These are phyloP conservation scores for Microcera coccophila DNA, from an alignment of 2,329 filamentous ascomycete species.

Conservation along the genomic window DNA sequence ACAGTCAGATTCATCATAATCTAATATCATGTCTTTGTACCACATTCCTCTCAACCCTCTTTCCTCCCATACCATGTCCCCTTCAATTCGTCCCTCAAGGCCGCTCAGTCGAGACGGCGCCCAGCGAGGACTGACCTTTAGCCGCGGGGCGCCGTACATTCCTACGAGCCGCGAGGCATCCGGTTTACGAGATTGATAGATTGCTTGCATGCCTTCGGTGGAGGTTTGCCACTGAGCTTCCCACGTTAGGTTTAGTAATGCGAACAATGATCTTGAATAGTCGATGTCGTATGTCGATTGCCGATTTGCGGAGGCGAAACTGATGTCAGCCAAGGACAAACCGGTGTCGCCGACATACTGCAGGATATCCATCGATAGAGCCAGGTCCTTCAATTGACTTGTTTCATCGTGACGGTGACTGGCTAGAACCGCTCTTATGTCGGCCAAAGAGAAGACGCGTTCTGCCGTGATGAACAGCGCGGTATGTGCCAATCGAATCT, in stretches of 20 bases:
- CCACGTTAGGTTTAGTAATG: not conserved
- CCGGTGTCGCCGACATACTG: not conserved
- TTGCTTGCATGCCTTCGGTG: not conserved
- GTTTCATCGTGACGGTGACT: not conserved
- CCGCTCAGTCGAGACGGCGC: not conserved
- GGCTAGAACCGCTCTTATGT: not conserved
- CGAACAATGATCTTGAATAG: not conserved
- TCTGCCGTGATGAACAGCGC: not conserved
- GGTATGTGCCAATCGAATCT: not conserved
- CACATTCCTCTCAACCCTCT: not conserved
- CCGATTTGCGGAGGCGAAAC: not conserved
- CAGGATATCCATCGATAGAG: not conserved
- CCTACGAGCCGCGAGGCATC: not conserved
- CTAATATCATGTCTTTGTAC: not conserved
- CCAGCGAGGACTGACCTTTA: not conserved
- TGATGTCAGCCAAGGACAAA: not conserved
- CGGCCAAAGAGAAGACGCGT: not conserved
- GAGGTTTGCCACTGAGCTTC: not conserved
- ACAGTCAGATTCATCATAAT: not conserved
- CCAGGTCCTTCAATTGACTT: not conserved
- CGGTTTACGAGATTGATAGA: not conserved
- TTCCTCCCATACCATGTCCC: not conserved
- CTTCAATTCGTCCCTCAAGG: not conserved
- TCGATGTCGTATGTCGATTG: not conserved
- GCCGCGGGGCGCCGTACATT: not conserved